Percentiles rank a stretch among this genome's conserved stretches.
phyloP scores from a whole-genome alignment of 192 early-diverging fungal species.

The Backusella mclennaniae region DNA sequence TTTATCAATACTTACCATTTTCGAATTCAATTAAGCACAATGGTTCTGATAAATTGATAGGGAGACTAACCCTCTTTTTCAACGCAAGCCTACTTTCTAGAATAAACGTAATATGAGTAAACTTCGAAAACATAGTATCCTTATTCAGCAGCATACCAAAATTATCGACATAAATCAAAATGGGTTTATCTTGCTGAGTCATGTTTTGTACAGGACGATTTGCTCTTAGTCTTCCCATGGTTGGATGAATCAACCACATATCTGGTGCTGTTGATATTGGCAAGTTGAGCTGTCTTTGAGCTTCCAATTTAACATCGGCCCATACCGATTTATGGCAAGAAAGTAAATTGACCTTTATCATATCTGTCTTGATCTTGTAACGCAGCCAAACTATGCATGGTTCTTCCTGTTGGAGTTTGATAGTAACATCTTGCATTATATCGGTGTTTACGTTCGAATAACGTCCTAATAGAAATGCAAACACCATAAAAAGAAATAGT shows the following conservation, averaged over 20 bases:
- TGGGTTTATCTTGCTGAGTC: background rate
- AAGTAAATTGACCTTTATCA: background rate
- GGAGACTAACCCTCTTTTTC: background rate
- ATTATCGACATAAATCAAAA: background rate
- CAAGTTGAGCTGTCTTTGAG: background rate
- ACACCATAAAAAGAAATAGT: background rate
- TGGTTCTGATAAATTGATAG: background rate
- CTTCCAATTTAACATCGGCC: background rate
- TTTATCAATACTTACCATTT: conserved; percentile 3
- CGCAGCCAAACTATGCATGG: background rate
- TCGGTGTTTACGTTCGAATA: background rate
- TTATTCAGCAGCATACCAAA: background rate
- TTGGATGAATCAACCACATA: background rate
- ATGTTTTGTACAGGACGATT: background rate
- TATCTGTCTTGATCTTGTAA: background rate
- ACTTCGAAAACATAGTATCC: background rate
- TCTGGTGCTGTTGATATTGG: background rate
- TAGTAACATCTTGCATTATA: background rate
- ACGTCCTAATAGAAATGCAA: background rate
- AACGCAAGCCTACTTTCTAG: background rate
- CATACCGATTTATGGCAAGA: background rate
- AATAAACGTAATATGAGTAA: background rate
- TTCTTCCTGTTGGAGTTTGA: background rate
- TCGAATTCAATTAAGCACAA: background rate
- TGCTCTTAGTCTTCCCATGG: background rate